A percentile compares a stretch with the other conserved stretches of the same genome.
Conservation (phyloP, 2,329 filamentous ascomycete genomes). For the Apiospora saccharicola region DNA sequence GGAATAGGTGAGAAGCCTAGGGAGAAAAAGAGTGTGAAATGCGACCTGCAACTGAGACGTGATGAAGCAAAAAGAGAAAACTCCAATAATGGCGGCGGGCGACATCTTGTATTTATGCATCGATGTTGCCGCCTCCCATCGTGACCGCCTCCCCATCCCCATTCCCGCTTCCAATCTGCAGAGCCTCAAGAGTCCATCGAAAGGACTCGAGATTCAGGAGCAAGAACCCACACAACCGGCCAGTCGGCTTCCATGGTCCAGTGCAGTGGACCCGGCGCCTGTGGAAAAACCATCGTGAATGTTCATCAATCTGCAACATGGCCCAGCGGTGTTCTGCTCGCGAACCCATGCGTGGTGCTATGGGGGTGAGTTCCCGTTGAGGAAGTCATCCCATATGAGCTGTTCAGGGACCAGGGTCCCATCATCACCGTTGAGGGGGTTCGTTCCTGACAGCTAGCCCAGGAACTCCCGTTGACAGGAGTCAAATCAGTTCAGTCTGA, state of each 20-base stretch:
- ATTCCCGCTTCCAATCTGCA: neutral
- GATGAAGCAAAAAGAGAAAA: neutral
- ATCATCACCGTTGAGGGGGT: neutral
- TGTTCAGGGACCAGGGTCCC: neutral
- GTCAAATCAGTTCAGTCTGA: too few relatives aligned
- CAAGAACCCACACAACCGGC: neutral
- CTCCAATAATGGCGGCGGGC: neutral
- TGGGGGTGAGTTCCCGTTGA: conserved; percentile 8
- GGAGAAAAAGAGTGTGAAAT: neutral
- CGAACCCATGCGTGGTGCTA: neutral
- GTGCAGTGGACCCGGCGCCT: neutral
- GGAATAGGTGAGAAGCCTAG: conserved; percentile 9
- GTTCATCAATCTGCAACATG: conserved; percentile 13
- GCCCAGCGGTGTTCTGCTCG: neutral
- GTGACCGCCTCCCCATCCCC: neutral
- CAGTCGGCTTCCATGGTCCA: neutral
- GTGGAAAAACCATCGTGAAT: neutral
- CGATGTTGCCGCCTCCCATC: neutral
- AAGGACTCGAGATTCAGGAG: conserved; percentile 2
- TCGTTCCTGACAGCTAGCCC: neutral
- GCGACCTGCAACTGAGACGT: conserved; percentile 15
- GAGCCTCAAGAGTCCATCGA: neutral
- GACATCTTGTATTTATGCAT: conserved; percentile 6
- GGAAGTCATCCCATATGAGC: conserved; percentile 22
- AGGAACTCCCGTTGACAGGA: neutral